A percentile compares a stretch with the other conserved stretches of the same genome.
Evolutionary conservation across 129 eudicot species (phyloP).

Genomic region (Cynara cardunculus): DNA sequence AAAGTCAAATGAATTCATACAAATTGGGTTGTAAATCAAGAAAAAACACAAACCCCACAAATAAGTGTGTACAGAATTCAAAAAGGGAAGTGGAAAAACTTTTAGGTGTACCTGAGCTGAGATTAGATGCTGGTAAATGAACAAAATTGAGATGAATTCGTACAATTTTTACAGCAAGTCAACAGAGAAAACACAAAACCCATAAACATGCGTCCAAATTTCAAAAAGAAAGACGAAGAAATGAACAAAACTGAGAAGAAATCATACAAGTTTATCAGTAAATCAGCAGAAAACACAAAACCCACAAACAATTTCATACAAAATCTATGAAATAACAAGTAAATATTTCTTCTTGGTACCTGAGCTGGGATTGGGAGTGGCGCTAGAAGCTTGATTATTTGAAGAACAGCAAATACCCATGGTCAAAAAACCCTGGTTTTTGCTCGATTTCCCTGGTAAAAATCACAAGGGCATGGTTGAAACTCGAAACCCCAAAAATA

Average conservation of each 20-base stretch:
- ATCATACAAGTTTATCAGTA: neutral
- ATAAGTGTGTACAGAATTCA: neutral
- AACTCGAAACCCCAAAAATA: neutral
- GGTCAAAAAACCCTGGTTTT: constrained; percentile 9
- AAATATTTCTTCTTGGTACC: constrained; percentile 23
- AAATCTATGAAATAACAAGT: neutral
- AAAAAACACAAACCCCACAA: neutral
- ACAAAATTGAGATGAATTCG: neutral
- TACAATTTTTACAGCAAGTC: neutral
- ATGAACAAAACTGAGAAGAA: constrained; percentile 1
- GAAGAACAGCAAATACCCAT: constrained; percentile 55
- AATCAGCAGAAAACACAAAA: constrained; percentile 7
- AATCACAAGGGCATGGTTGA: constrained; percentile 22
- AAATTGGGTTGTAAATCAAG: constrained; percentile 14
- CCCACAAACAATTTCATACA: neutral
- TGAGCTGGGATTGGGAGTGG: constrained; percentile 38
- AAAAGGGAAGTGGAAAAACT: neutral
- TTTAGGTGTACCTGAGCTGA: too few relatives aligned
- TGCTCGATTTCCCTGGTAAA: neutral
- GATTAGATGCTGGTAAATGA: neutral
- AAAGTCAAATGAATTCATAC: neutral
- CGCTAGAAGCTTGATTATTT: constrained; percentile 20
- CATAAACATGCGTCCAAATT: neutral
- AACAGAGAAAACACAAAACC: constrained; percentile 5
- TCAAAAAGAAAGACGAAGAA: constrained; percentile 4